These are phyloP conservation scores for Exophiala bonariae DNA, from an alignment of 2,329 filamentous ascomycete species.

Conservation along the genomic window DNA sequence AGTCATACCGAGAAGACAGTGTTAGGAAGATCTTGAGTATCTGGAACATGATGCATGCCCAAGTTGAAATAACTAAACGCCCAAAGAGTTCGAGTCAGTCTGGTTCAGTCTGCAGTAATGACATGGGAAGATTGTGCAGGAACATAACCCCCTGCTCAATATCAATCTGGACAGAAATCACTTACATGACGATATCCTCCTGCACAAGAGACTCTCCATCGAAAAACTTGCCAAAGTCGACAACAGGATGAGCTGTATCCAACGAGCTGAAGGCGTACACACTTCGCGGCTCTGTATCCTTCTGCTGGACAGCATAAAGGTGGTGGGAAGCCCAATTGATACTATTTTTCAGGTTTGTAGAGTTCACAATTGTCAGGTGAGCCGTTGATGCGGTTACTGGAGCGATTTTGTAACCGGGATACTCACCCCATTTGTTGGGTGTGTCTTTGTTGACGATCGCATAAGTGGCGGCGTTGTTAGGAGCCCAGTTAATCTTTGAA, in stretches of 20 bases:
- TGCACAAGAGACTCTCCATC: conserved; percentile 45
- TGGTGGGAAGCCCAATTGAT: not conserved
- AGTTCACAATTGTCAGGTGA: not conserved
- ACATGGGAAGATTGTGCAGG: not conserved
- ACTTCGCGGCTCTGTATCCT: conserved; percentile 46
- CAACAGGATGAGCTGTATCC: conserved; percentile 36
- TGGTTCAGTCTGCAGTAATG: not conserved
- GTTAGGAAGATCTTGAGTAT: conserved; percentile 55
- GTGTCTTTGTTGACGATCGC: conserved; percentile 23
- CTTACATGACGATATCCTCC: conserved; percentile 30
- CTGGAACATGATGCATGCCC: conserved; percentile 60
- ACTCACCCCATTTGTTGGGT: no score
- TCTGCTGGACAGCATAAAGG: conserved; percentile 31
- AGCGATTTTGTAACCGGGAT: not conserved
- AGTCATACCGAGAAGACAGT: conserved; percentile 39
- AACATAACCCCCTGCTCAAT: no score
- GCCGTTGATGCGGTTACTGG: not conserved
- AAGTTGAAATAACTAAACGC: conserved; percentile 41
- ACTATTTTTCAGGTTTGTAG: not conserved
- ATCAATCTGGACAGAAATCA: not conserved
- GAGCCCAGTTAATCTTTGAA: conserved; percentile 32
- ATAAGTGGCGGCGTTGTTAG: conserved; percentile 39
- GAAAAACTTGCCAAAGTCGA: conserved; percentile 47
- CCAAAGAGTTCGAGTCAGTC: not conserved
- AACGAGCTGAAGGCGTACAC: conserved; percentile 39